Evolutionary conservation across 2,329 filamentous ascomycete species (phyloP), one percentile per base, ranked within the genome.

Genomic region (Colletotrichum paranaense): DNA sequence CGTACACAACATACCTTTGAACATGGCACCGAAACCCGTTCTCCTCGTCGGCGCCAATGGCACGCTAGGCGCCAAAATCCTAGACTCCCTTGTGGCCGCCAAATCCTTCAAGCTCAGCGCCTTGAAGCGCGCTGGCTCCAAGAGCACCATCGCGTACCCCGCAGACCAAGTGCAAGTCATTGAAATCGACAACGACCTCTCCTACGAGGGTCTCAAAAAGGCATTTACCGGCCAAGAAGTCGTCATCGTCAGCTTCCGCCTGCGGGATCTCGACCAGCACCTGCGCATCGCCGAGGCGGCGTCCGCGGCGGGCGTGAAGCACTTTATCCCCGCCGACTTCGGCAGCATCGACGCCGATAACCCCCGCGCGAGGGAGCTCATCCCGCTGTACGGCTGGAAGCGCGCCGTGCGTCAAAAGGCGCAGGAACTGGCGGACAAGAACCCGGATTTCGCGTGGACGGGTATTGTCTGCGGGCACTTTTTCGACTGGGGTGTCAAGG

Each of bases 251-350:
- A 76, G 76, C 73, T 84, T 83, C 74, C 80, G 79, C 11, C 77
- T 81, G 22, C 70, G 75, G 42, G 72, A 80, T 67, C 74, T 77
- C 5, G 72, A 73, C 3, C 76, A 78, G 65, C 83, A 85, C 74
- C 71, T 84, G 56, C 78, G 78, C 46, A 79, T 84, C 59, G 81
- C 80, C 35, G 77, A 82, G 53, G 83, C 83, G 8, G 82, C 82
- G 1, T 80, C 78, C 7, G 79, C 79, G 0, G 81, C 80, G 0
- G 81, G 80, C 22, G 82, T 85, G 11, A 75, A 74, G 74, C 80
- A 83, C 59, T 79, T 83, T 67, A 80, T 85, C 72, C 83, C 83
- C 28, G 82, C 83, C 70, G 83, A 85, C 77, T 85, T 81, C 70
- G 83, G 83, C 64, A 84, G 82, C 78, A 82, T 81, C 56, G 83